Conservation (phyloP, 768 basidiomycete genomes). For the Mycena pura region DNA sequence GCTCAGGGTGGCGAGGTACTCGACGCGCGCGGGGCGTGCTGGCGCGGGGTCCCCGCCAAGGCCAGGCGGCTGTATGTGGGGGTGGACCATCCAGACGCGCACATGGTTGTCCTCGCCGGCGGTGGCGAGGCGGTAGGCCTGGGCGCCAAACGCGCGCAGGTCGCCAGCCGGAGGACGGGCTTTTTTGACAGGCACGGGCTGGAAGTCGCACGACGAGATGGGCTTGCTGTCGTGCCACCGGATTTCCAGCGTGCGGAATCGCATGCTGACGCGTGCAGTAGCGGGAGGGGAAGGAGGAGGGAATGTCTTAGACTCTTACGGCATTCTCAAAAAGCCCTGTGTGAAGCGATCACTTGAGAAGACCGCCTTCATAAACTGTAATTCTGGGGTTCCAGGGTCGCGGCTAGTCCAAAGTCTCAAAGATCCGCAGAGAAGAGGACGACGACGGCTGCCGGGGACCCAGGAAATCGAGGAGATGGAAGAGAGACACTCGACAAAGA, state of each 20-base stretch:
- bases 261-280: conserved; percentile 65
- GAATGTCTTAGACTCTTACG: too few relatives aligned
- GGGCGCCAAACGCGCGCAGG: conserved; percentile 64
- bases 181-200: conserved; percentile 82
- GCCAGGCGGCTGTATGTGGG: conserved; percentile 79
- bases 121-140: conserved; percentile 91
- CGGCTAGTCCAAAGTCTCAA: too few relatives aligned
- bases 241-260: conserved; percentile 90
- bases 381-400: too few relatives aligned
- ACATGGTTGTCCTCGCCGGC: conserved; percentile 98
- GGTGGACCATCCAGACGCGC: conserved; percentile 93
- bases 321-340: too few relatives aligned
- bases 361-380: too few relatives aligned
- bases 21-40: conserved; percentile 77
- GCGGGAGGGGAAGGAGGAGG: background rate
- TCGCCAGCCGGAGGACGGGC: conserved; percentile 64
- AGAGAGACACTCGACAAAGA: too few relatives aligned
- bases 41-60: conserved; percentile 51
- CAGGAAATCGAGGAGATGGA: too few relatives aligned
- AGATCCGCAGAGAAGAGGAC: too few relatives aligned
- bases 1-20: conserved; percentile 93
- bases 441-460: too few relatives aligned
- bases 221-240: conserved; percentile 96
- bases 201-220: conserved; percentile 97
- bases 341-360: too few relatives aligned